phyloP scores from a whole-genome alignment of 169 alveolate species.

The Plasmodium gonderi region DNA sequence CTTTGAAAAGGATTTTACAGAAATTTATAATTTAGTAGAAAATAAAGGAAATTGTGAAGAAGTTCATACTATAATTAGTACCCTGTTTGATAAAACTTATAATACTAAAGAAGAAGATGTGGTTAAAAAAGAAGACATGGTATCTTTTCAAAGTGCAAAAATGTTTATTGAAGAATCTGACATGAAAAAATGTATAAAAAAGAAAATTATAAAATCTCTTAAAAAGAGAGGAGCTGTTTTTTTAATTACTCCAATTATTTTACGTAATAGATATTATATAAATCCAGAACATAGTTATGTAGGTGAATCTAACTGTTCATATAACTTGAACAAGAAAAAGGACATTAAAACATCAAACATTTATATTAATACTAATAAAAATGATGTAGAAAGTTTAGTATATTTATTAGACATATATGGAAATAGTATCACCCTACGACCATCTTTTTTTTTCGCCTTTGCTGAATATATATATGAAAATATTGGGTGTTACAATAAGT shows the following conservation, averaged over 20 bases:
- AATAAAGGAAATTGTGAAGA: slow-evolving; percentile 84
- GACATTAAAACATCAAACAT: slow-evolving; percentile 41
- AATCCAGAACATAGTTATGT: slow-evolving; percentile 65
- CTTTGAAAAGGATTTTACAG: slow-evolving; percentile 76
- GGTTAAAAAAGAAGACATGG: slow-evolving; percentile 44
- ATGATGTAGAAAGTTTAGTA: slow-evolving; percentile 12
- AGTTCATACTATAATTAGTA: slow-evolving; percentile 77
- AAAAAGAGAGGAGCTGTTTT: slow-evolving; percentile 70
- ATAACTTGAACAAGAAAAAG: slow-evolving; percentile 12
- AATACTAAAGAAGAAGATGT: slow-evolving; percentile 25
- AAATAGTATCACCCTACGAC: slow-evolving; percentile 35
- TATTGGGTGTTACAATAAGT: slow-evolving; percentile 26
- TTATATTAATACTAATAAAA: slow-evolving; percentile 42
- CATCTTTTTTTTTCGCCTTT: slow-evolving; percentile 51
- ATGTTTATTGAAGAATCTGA: slow-evolving; percentile 50
- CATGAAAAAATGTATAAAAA: slow-evolving; percentile 40
- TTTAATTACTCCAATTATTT: slow-evolving; percentile 65
- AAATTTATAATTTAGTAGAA: slow-evolving; percentile 79
- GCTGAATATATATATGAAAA: slow-evolving; percentile 62
- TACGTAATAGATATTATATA: slow-evolving; percentile 75
- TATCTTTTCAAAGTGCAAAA: slow-evolving; percentile 46
- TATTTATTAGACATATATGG: slow-evolving; percentile 68
- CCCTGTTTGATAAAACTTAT: slow-evolving; percentile 77
- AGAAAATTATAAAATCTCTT: slow-evolving; percentile 19
- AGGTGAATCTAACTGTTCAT: slow-evolving; percentile 18